Conservation (phyloP, 179 eudicot species). For the Gypsophila paniculata region DNA sequence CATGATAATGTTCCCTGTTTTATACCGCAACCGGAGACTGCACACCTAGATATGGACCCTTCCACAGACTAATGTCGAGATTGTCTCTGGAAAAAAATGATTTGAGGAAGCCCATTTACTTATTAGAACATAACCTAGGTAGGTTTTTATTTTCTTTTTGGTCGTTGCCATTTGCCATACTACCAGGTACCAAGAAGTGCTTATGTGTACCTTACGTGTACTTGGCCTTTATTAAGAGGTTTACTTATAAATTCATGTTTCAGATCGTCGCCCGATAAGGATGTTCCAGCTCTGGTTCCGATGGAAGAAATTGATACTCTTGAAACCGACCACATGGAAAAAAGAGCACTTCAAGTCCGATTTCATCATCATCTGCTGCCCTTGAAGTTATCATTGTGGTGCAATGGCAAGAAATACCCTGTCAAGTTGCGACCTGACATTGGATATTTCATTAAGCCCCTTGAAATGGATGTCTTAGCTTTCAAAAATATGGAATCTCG, state of each 20-base stretch:
- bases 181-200: too few relatives aligned
- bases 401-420: constrained; percentile 53
- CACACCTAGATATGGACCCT: background rate
- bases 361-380: constrained; percentile 95
- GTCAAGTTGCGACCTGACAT: constrained; percentile 94
- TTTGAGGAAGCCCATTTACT: too few relatives aligned
- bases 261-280: constrained; percentile 42
- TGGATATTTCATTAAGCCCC: constrained; percentile 93
- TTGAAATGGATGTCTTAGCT: constrained; percentile 56
- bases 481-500: constrained; percentile 68
- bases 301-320: constrained; percentile 70
- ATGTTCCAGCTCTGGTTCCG: constrained; percentile 62
- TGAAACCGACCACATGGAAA: constrained; percentile 54
- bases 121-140: too few relatives aligned
- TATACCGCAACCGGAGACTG: too few relatives aligned
- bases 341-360: constrained; percentile 62
- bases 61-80: background rate
- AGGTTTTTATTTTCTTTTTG: too few relatives aligned
- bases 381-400: constrained; percentile 63
- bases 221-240: background rate
- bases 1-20: background rate
- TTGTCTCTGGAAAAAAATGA: too few relatives aligned
- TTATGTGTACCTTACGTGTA: background rate
- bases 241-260: constrained; percentile 20
- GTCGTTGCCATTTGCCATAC: too few relatives aligned